Evolutionary conservation across 78 protist genomes (phyloP).

Genomic region (Paratrimastix pyriformis): DNA sequence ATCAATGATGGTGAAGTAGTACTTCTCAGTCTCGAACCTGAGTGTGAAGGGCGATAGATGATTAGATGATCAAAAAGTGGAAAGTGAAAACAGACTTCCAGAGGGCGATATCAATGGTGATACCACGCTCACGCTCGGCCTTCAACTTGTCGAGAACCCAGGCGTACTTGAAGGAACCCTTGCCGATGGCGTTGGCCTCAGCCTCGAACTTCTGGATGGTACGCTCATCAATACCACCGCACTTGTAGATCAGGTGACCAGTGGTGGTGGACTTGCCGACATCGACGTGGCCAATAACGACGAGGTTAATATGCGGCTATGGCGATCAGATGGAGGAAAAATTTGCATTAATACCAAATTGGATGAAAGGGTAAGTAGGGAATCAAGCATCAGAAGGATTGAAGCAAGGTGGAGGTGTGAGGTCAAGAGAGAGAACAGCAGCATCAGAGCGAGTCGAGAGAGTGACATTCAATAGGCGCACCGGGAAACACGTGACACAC

Average conservation of each 20-base stretch:
- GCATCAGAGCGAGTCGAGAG: too few relatives aligned
- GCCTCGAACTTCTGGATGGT: slow-evolving; percentile 71
- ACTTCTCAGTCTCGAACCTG: slow-evolving; percentile 91
- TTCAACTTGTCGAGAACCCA: slow-evolving; percentile 93
- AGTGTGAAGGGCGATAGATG: too few relatives aligned
- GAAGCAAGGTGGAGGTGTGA: neutral
- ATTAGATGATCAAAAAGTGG: too few relatives aligned
- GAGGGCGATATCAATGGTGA: slow-evolving; percentile 73
- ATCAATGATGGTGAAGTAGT: slow-evolving; percentile 96
- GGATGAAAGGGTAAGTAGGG: neutral
- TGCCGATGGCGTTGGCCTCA: slow-evolving; percentile 90
- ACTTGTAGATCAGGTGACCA: slow-evolving; percentile 89
- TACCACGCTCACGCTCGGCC: slow-evolving; percentile 87
- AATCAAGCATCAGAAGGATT: neutral
- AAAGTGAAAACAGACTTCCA: too few relatives aligned
- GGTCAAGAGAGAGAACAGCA: neutral
- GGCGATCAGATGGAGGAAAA: too few relatives aligned
- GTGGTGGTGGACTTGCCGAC: slow-evolving; percentile 91
- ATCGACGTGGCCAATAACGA: slow-evolving; percentile 88
- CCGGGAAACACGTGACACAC: too few relatives aligned
- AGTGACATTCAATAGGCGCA: too few relatives aligned
- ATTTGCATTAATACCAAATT: too few relatives aligned
- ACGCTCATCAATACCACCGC: slow-evolving; percentile 91
- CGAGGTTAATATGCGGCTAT: neutral
- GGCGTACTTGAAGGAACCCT: slow-evolving; percentile 95